A percentile compares a stretch with the other conserved stretches of the same genome.
phyloP scores from a whole-genome alignment of 2,329 filamentous ascomycete species.

The Fusarium guadeloupense region DNA sequence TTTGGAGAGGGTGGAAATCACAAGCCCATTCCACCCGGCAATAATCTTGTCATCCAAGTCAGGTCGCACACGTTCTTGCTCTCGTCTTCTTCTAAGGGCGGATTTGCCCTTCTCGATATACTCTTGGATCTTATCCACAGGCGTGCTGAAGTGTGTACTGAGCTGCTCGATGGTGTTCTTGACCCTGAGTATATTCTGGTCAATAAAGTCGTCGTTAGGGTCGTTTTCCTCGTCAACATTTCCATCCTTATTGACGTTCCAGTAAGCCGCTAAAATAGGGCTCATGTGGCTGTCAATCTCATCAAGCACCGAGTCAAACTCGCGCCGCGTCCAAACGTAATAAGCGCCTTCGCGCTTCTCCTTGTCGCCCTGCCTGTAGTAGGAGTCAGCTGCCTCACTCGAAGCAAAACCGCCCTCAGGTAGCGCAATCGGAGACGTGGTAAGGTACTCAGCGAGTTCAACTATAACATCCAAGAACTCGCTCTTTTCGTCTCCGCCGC shows the following conservation, averaged over 20 bases:
- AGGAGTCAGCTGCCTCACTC: slow-evolving; percentile 90
- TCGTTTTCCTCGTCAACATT: slow-evolving; percentile 87
- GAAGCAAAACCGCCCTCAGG: slow-evolving; percentile 81
- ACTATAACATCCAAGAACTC: slow-evolving; percentile 82
- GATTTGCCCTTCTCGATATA: slow-evolving; percentile 73
- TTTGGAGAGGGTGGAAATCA: slow-evolving; percentile 82
- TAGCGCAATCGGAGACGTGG: slow-evolving; percentile 72
- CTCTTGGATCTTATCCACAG: slow-evolving; percentile 72
- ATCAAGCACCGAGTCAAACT: slow-evolving; percentile 78
- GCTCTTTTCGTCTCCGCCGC: slow-evolving; percentile 60
- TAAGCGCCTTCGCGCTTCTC: slow-evolving; percentile 92
- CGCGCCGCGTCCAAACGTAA: slow-evolving; percentile 91
- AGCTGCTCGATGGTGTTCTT: slow-evolving; percentile 73
- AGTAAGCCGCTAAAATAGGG: slow-evolving; percentile 82
- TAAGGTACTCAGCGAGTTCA: slow-evolving; percentile 88
- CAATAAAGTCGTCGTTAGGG: slow-evolving; percentile 91
- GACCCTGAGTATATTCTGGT: slow-evolving; percentile 87
- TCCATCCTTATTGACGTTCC: slow-evolving; percentile 83
- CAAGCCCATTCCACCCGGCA: slow-evolving; percentile 87
- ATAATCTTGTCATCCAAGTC: slow-evolving; percentile 89
- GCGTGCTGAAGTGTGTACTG: slow-evolving; percentile 77
- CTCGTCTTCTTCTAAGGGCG: slow-evolving; percentile 76
- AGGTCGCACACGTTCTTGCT: slow-evolving; percentile 78
- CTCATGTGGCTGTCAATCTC: slow-evolving; percentile 64
- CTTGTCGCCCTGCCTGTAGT: slow-evolving; percentile 74